phyloP scores from a whole-genome alignment of 2,329 filamentous ascomycete genomes.

The Epichloe gansuensis region DNA sequence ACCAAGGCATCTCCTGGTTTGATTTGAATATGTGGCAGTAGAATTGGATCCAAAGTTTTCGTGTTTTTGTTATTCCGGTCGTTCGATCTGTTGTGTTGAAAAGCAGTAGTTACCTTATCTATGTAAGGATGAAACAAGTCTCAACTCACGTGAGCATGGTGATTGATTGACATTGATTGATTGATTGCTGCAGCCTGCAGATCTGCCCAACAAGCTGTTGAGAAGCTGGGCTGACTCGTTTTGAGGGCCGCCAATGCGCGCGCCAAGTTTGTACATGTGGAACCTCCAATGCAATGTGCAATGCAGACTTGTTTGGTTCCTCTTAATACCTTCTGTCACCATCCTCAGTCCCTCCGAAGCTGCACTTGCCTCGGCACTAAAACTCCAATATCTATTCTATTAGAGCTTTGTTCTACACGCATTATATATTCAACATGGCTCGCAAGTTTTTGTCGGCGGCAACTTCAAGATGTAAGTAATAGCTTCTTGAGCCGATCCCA shows the following conservation, averaged over 20 bases:
- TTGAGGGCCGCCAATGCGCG: background rate
- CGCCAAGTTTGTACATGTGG: background rate
- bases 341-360: background rate
- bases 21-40: too few species aligned
- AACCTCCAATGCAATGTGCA: background rate
- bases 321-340: background rate
- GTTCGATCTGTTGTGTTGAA: too few species aligned
- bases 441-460: constrained; percentile 95
- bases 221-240: background rate
- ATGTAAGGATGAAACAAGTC: too few species aligned
- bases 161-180: too few species aligned
- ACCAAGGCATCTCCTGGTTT: too few species aligned
- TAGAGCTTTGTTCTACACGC: background rate
- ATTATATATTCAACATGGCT: constrained; percentile 45
- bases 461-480: constrained; percentile 94
- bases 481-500: background rate
- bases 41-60: too few species aligned
- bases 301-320: background rate
- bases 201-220: too few species aligned
- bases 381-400: background rate
- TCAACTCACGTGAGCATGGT: too few species aligned
- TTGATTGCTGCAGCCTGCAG: too few species aligned
- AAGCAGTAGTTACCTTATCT: too few species aligned
- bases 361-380: background rate
- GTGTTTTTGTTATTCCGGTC: too few species aligned